Percentiles rank a stretch among this genome's conserved stretches.
phyloP scores from a whole-genome alignment of 306 rosid genomes.

The Senna tora region DNA sequence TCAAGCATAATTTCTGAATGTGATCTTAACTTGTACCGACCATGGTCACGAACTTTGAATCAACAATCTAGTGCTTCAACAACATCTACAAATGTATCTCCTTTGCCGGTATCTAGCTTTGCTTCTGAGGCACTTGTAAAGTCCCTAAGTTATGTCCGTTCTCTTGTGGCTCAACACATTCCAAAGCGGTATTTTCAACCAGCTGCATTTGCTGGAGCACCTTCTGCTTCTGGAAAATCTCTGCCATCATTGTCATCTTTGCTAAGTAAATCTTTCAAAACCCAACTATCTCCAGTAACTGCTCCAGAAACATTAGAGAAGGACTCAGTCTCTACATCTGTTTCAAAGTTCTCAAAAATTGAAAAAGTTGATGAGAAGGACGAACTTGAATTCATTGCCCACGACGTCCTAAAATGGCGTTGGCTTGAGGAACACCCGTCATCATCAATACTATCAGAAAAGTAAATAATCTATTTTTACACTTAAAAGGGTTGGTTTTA shows the following conservation, averaged over 20 bases:
- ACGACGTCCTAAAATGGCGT: conserved; percentile 92
- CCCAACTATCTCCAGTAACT: conserved; percentile 71
- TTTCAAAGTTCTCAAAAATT: conserved; percentile 67
- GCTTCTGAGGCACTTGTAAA: conserved; percentile 85
- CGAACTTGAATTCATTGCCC: conserved; percentile 73
- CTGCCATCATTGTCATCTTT: conserved; percentile 89
- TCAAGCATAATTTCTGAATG: conserved; percentile 83
- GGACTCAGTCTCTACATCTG: conserved; percentile 59
- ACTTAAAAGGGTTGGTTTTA: conserved; percentile 32
- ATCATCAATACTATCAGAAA: conserved; percentile 61
- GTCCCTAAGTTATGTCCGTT: conserved; percentile 87
- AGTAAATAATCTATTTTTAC: conserved; percentile 49
- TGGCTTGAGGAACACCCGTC: conserved; percentile 78
- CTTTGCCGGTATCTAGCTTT: conserved; percentile 84
- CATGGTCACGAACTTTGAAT: conserved; percentile 59
- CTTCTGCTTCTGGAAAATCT: conserved; percentile 76
- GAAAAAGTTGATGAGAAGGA: conserved; percentile 69
- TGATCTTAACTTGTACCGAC: conserved; percentile 65
- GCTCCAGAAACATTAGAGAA: conserved; percentile 67
- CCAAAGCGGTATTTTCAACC: conserved; percentile 88
- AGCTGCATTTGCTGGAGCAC: conserved; percentile 86
- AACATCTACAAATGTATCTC: conserved; percentile 57
- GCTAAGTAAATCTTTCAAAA: conserved; percentile 88
- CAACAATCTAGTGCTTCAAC: conserved; percentile 63
- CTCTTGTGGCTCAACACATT: conserved; percentile 85